Conservation (phyloP, 108 stramenopile species). For the Aurantiochytrium sp. region DNA sequence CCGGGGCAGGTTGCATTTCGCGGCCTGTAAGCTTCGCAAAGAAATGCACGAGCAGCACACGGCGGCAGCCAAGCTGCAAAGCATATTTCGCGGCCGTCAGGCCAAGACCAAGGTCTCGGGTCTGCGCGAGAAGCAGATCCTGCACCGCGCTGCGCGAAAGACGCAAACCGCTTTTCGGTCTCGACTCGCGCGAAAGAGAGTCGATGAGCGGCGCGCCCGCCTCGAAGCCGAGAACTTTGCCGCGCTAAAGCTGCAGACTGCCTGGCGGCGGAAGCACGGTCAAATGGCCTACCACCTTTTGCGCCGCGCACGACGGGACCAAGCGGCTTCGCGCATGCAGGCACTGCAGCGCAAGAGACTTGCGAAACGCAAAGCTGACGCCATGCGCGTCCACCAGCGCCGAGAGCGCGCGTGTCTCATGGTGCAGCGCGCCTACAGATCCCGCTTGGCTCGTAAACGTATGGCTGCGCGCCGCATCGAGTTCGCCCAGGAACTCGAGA, state of each 20-base stretch:
- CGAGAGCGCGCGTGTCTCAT: not conserved
- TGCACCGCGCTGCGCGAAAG: not conserved
- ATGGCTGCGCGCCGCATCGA: not conserved
- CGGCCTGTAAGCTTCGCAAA: not conserved
- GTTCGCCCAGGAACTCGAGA: not conserved
- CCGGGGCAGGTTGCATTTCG: not conserved
- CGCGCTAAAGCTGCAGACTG: not conserved
- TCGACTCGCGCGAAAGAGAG: not conserved
- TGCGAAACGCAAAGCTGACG: not conserved
- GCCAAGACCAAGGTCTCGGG: not conserved
- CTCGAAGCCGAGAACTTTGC: not conserved
- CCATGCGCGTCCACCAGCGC: not conserved
- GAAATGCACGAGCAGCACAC: not conserved
- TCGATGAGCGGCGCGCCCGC: not conserved
- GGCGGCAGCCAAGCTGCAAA: not conserved
- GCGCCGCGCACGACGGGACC: not conserved
- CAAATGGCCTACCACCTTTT: slow-evolving; percentile 21
- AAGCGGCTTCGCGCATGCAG: not conserved
- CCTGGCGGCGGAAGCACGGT: not conserved
- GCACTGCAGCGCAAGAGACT: not conserved
- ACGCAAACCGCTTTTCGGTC: not conserved
- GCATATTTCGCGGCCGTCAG: not conserved
- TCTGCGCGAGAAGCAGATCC: slow-evolving; percentile 7
- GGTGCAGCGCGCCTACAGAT: not conserved
- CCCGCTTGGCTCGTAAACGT: not conserved